phyloP scores from a whole-genome alignment of 345 rosid species.

The Salix brachista region DNA sequence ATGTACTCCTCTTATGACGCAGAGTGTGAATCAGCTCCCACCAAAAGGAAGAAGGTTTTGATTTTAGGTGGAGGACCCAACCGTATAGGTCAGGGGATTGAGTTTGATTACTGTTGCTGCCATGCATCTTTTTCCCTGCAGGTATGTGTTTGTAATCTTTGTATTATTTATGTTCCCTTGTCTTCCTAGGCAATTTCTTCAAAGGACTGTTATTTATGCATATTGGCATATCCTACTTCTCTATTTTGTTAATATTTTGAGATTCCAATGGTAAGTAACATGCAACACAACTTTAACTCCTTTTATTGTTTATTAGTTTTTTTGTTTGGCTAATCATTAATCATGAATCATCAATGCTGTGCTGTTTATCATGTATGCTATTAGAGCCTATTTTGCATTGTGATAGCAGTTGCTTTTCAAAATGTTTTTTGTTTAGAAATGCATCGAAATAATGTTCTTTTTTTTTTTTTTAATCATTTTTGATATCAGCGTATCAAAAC shows the following conservation, averaged over 20 bases:
- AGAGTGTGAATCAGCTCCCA: conserved; percentile 94
- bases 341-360: neutral
- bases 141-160: conserved; percentile 41
- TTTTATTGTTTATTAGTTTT: neutral
- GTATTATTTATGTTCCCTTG: neutral
- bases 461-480: too few species aligned
- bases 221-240: neutral
- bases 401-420: too few species aligned
- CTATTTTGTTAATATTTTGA: neutral
- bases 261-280: neutral
- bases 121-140: conserved; percentile 92
- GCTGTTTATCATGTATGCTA: neutral
- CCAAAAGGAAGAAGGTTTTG: conserved; percentile 70
- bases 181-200: neutral
- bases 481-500: too few species aligned
- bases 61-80: conserved; percentile 98
- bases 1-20: conserved; percentile 93
- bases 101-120: conserved; percentile 98
- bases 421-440: too few species aligned
- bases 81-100: conserved; percentile 96
- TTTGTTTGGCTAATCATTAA: neutral
- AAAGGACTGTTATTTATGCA: neutral
- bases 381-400: too few species aligned
- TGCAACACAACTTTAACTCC: neutral
- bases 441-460: too few species aligned